Evolutionary conservation across 148 eudicot genomes (phyloP), one percentile per base, ranked within the genome.

Genomic region (Cornus suecica): DNA sequence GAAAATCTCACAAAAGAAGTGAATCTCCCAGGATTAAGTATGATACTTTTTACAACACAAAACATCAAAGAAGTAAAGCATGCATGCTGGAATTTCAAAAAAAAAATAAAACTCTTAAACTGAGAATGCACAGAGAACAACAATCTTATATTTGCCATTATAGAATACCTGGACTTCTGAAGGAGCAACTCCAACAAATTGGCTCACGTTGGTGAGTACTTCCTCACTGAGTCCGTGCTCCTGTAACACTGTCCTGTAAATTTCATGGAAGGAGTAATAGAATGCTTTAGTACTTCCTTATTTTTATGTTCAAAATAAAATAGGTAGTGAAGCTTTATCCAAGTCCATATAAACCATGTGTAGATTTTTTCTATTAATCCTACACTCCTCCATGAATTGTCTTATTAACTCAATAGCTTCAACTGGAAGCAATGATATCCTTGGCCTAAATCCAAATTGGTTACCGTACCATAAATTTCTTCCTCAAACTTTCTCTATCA

Each of bases 151-250:
- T 34, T 65, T 26, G 31, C 28, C 24, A 65, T 67, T 34, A 60
- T 3, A 68, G 32, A 10, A 66, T 85, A 92, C 99, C 90, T 87
- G 86, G 73, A 92, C 85, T 83, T 90, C 92, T 37, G 81, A 71
- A 83, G 90, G 58, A 80, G 85, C 79, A 67, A 89, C 94, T 70
- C 96, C 91, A 82, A 90, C 76, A 79, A 82, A 81, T 76, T 87
- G 91, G 69, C 81, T 85, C 75, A 94, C 80, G 31, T 80, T 82
- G 71, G 83, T 70, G 42, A 87, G 81, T 82, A 88, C 92, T 74
- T 90, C 97, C 69, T 88, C 88, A 74, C 77, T 75, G 31, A 83
- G 66, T 62, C 86, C 96, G 85, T 82, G 79, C 87, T 94, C 97
- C 80, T 84, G 81, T 74, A 84, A 83, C 76, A 85, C 89, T 91